Evolutionary conservation across 1,139 yeast genomes (phyloP), one percentile per base, ranked within the genome.

Genomic region (Yamadazyma dendronema): DNA sequence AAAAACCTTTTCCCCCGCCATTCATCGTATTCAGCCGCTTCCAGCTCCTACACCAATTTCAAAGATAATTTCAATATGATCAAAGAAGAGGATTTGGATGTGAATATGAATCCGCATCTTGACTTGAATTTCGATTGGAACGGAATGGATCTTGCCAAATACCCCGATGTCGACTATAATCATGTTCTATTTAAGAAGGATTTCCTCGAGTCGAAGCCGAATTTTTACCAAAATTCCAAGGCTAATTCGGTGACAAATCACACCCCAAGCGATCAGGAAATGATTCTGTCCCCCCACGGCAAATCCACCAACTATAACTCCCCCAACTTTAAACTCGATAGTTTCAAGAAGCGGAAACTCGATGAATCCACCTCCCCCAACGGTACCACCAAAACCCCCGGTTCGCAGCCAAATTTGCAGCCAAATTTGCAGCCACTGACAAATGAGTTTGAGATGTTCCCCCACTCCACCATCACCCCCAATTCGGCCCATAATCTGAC

Each of bases 1-100:
- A 41, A 41, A 29, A 40, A 38, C n/a, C 28, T 40, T 25, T 46
- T 44, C 27, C 50, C 52, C 17, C 53, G 95, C 28, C 92, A 84
- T 53, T 83, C 85, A 22, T 87, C 96, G 1, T 89, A 86, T 54
- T 80, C 89, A 4, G 96, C 96, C 0, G 79, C 88, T 1, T 77
- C 87, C 10, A 79, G 88, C 0, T 63, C 75, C 10, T 88, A 88
- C 53, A 73, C 86, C 3, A 76, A 75, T 31, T 57, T 62, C 31
- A 69, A 69, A 45, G 82, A 77, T 27, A 28, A 34, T 14, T 41
- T 42, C 31, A 34, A 37, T 26, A 33, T 36, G 19, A 40, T 55
- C 12, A 34, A 36, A 17, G 45, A 42, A 31, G 43, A 37, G 41
- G 47, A 44, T 44, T 88, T 83, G 10, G 86, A 81, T 5, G 85